Evolutionary conservation across 2,329 filamentous ascomycete species (phyloP).

Genomic region (Xylariaceae sp.): DNA sequence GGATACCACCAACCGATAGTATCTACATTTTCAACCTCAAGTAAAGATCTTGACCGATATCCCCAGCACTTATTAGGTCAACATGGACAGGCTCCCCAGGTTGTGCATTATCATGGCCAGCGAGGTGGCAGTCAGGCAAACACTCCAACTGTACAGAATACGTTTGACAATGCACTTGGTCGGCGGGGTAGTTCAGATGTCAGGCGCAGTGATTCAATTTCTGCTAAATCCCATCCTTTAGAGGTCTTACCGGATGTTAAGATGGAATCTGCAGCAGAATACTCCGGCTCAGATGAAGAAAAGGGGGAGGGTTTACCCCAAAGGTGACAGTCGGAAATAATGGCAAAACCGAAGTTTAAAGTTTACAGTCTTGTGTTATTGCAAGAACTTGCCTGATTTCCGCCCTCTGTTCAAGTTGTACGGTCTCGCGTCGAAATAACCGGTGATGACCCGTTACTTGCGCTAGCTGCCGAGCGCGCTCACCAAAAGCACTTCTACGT

Average conservation of each 20-base stretch:
- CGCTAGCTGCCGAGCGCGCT: not conserved
- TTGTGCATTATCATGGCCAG: conserved; percentile 71
- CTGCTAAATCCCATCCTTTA: conserved; percentile 44
- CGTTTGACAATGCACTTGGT: conserved; percentile 54
- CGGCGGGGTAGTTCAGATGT: conserved; percentile 57
- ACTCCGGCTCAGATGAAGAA: conserved; percentile 27
- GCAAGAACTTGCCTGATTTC: not conserved
- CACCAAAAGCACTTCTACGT: not conserved
- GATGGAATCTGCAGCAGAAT: conserved; percentile 37
- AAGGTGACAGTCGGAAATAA: conserved; percentile 20
- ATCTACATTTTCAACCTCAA: conserved; percentile 73
- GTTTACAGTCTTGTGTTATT: not conserved
- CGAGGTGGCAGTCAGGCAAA: conserved; percentile 71
- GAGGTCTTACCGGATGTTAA: conserved; percentile 49
- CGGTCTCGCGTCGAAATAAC: not conserved
- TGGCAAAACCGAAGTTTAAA: not conserved
- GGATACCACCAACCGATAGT: conserved; percentile 73
- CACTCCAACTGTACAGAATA: conserved; percentile 63
- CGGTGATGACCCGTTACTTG: not conserved
- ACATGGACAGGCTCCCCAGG: conserved; percentile 67
- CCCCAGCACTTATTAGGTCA: conserved; percentile 69
- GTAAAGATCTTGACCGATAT: conserved; percentile 71
- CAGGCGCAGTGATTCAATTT: conserved; percentile 46
- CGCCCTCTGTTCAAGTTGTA: not conserved
- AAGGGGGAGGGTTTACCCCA: conserved; percentile 23